A percentile compares a stretch with the other conserved stretches of the same genome.
Conservation (phyloP, 371 early-diverging fungal genomes). For the Batkoa obscura region DNA sequence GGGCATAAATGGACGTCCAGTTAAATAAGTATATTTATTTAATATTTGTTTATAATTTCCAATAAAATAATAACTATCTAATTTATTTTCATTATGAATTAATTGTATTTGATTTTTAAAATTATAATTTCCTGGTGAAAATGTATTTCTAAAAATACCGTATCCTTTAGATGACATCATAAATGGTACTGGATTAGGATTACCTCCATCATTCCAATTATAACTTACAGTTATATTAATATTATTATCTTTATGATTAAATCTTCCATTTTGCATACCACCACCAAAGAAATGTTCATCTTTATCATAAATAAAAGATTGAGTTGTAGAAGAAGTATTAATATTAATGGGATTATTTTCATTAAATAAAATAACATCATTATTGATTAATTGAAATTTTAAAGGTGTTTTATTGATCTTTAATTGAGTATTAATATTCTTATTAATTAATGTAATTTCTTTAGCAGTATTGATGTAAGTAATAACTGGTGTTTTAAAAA, state of each 20-base stretch:
- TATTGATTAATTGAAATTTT: not conserved
- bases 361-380: not conserved
- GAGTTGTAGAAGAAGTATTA: not conserved
- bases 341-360: not conserved
- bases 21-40: not conserved
- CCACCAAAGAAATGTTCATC: constrained; percentile 1
- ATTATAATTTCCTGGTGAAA: not conserved
- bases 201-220: constrained; percentile 2
- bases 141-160: not conserved
- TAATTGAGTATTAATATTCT: not conserved
- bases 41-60: not conserved
- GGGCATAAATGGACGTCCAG: constrained; percentile 2
- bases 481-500: not conserved
- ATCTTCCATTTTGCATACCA: constrained; percentile 1
- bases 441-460: not conserved
- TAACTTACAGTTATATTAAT: not conserved
- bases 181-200: not conserved
- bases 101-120: not conserved
- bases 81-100: not conserved
- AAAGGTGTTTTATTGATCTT: not conserved
- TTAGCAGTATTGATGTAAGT: no score
- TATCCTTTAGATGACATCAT: not conserved
- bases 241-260: not conserved
- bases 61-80: not conserved
- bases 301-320: not conserved